phyloP scores from a whole-genome alignment of 768 basidiomycete genomes.

The Mrakia blollopis region DNA sequence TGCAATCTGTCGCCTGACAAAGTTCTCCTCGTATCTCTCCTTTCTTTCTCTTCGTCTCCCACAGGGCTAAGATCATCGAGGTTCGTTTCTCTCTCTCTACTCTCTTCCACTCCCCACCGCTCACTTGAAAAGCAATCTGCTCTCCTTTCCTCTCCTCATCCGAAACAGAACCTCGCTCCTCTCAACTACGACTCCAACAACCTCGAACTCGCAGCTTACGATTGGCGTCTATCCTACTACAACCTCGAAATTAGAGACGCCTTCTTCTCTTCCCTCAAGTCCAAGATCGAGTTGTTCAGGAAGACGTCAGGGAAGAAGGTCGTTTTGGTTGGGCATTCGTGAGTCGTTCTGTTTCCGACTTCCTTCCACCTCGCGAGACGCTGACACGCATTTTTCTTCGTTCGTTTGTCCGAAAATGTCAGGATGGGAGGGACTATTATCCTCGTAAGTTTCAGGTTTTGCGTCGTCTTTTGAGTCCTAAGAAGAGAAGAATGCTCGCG shows the following conservation, averaged over 20 bases:
- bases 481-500: neutral
- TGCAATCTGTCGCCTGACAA: neutral
- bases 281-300: slow-evolving; percentile 73
- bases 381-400: too few species aligned
- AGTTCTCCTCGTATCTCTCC: slow-evolving; percentile 39
- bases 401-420: neutral
- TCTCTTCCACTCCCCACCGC: neutral
- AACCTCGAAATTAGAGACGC: slow-evolving; percentile 70
- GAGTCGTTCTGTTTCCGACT: neutral
- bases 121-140: neutral
- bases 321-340: slow-evolving; percentile 55
- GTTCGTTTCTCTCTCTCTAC: neutral
- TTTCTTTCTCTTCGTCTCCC: neutral
- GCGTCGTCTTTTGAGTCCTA: neutral
- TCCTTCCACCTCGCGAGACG: neutral
- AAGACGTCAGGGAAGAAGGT: slow-evolving; percentile 67
- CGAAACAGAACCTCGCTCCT: slow-evolving; percentile 66
- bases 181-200: slow-evolving; percentile 91
- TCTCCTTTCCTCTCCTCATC: slow-evolving; percentile 42
- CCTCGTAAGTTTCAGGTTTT: slow-evolving; percentile 26
- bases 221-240: slow-evolving; percentile 66
- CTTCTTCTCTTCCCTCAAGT: slow-evolving; percentile 56
- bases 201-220: slow-evolving; percentile 62
- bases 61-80: slow-evolving; percentile 74
- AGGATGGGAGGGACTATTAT: slow-evolving; percentile 76